These are phyloP conservation scores for Diaporthe vexans DNA, from an alignment of 2,329 filamentous ascomycete species.

Conservation along the genomic window DNA sequence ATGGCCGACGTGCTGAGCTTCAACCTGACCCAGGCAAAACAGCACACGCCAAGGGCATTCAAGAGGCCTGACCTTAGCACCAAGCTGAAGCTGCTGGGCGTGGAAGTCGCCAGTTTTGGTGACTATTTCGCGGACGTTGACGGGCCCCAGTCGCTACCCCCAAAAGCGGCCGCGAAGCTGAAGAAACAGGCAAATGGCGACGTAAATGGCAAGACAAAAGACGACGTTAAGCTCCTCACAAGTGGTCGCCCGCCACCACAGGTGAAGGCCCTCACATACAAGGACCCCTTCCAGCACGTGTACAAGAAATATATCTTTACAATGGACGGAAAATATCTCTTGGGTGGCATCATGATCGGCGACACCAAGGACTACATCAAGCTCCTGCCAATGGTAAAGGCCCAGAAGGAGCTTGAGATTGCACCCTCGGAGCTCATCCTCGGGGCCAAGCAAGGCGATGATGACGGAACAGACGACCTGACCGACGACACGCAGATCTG, in stretches of 20 bases:
- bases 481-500: constrained; percentile 91
- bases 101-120: constrained; percentile 93
- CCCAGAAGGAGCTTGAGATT: constrained; percentile 82
- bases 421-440: constrained; percentile 88
- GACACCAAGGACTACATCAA: constrained; percentile 93
- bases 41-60: constrained; percentile 78
- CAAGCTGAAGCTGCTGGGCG: constrained; percentile 89
- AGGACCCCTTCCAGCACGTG: constrained; percentile 87
- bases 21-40: constrained; percentile 87
- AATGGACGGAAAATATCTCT: constrained; percentile 87
- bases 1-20: constrained; percentile 94
- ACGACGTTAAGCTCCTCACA: constrained; percentile 62
- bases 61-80: constrained; percentile 90
- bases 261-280: constrained; percentile 89
- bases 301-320: constrained; percentile 98
- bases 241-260: constrained; percentile 68
- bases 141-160: constrained; percentile 81
- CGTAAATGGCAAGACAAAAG: constrained; percentile 52
- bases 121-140: constrained; percentile 94
- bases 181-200: constrained; percentile 48
- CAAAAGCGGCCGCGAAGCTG: constrained; percentile 59
- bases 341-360: constrained; percentile 98
- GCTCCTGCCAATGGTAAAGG: constrained; percentile 88
- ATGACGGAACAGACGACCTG: constrained; percentile 82
- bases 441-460: constrained; percentile 80